Conservation (phyloP, 176 grass and related monocot genomes). For the Cenchrus fungigraminus region DNA sequence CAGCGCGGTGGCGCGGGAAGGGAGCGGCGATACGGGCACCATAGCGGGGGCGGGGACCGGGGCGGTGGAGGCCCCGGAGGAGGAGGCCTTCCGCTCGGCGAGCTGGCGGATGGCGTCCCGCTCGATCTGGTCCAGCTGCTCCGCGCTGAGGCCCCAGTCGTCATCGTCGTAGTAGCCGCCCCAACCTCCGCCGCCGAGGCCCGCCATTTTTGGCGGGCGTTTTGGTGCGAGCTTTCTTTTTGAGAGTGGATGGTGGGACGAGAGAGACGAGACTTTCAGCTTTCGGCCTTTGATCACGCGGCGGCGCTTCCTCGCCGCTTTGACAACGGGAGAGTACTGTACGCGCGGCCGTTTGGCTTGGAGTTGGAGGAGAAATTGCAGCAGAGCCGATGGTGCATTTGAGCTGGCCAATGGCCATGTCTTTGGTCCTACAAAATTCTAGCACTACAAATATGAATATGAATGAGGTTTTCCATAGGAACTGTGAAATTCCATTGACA, state of each 20-base stretch:
- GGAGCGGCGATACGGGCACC: conserved; percentile 43
- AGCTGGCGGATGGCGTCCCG: conserved; percentile 78
- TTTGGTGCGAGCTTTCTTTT: conserved; percentile 11
- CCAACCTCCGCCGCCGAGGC: conserved; percentile 33
- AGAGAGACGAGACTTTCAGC: background rate
- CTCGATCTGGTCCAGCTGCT: conserved; percentile 85
- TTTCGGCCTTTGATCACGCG: too few species aligned
- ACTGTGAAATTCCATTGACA: too few species aligned
- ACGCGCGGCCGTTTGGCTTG: too few species aligned
- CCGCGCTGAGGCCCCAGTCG: conserved; percentile 83
- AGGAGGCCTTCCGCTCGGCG: conserved; percentile 73
- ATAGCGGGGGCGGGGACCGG: conserved; percentile 27
- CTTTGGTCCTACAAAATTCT: too few species aligned
- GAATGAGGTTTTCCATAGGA: too few species aligned
- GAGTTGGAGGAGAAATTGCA: too few species aligned
- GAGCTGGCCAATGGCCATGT: too few species aligned
- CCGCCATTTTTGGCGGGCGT: conserved; percentile 44
- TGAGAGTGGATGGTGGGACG: background rate
- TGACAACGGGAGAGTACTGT: too few species aligned
- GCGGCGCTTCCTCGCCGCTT: too few species aligned
- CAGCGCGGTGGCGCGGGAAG: conserved; percentile 34
- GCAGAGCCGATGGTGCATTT: too few species aligned
- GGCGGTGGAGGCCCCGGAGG: conserved; percentile 53
- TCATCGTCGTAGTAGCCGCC: conserved; percentile 45
- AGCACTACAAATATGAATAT: too few species aligned